Evolutionary conservation across 2,329 filamentous ascomycete genomes (phyloP), one percentile per base, ranked within the genome.

Genomic region (Atkinsonella texensis): DNA sequence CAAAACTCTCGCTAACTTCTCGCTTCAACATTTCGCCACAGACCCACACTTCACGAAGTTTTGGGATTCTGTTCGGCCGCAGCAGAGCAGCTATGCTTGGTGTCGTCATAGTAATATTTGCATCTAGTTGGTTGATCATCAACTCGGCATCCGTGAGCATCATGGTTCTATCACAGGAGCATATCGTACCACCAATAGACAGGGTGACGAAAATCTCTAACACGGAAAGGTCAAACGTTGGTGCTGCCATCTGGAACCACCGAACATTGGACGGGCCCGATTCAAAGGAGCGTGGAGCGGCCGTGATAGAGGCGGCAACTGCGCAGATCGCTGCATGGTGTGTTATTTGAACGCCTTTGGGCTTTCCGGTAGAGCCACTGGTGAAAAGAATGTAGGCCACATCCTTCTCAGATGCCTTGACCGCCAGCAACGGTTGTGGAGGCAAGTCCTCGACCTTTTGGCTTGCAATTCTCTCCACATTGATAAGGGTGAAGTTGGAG

Each of bases 171-270:
- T 60, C 54, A 5, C 62, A 65, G 13, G 62, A 63, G 54, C 66
- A 69, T 7, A 69, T 61, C 8, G 66, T 67, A 15, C 57, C 62
- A 6, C 67, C 67, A 38, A 74, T 75, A 50, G 77, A 77, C 81
- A 86, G 89, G 0, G 86, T 73, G 58, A 87, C 89, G 63, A 91
- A 89, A 18, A 90, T 88, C 59, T 91, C 87, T 60, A 90, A 89
- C 0, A 90, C 83, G 1, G 85, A 89, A 11, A 89, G 79, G 62
- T 90, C 85, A 60, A 90, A 91, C 1, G 65, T 68, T 0, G 66
- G 65, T 7, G 65, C 60, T 2, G 65, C 65, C 38, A 65, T 65
- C 46, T 68, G 65, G 53, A 68, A 67, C 65, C 67, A 69, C 12
- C 67, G 59, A 32, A 66, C 60, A 1, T 20, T 43, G 9, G 41